phyloP scores from a whole-genome alignment of 75 land plant species.

The Larix kaempferi region DNA sequence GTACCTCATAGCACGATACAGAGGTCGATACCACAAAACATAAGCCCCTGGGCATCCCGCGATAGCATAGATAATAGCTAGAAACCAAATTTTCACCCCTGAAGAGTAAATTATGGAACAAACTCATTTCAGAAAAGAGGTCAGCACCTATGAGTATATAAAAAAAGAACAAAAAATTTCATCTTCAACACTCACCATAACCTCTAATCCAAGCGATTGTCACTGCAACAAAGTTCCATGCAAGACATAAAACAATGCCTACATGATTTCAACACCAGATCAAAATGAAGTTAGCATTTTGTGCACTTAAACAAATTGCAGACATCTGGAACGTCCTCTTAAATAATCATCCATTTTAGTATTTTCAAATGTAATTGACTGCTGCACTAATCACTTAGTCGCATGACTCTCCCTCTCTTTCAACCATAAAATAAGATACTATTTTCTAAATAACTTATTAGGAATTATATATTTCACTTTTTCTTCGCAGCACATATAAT shows the following conservation, averaged over 20 bases:
- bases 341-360: no score
- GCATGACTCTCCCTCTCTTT: no score
- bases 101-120: conserved; percentile 10
- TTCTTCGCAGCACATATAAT: no score
- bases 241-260: conserved; percentile 57
- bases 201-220: conserved; percentile 81
- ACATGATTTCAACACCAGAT: conserved; percentile 6
- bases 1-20: conserved; percentile 97
- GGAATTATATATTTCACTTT: no score
- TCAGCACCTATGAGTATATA: background rate
- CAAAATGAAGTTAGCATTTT: background rate
- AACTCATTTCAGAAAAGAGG: background rate
- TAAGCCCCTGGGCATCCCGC: conserved; percentile 88
- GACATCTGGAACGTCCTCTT: no score
- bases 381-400: no score
- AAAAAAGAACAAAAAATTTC: background rate
- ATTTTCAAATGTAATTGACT: no score
- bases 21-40: conserved; percentile 94
- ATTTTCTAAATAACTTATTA: no score
- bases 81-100: conserved; percentile 87
- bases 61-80: conserved; percentile 78
- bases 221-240: conserved; percentile 84
- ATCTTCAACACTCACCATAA: conserved; percentile 32
- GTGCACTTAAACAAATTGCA: no score
- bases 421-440: no score